These are phyloP conservation scores for Metschnikowia santaceciliae DNA, from an alignment of 805 yeast genomes.

Conservation along the genomic window DNA sequence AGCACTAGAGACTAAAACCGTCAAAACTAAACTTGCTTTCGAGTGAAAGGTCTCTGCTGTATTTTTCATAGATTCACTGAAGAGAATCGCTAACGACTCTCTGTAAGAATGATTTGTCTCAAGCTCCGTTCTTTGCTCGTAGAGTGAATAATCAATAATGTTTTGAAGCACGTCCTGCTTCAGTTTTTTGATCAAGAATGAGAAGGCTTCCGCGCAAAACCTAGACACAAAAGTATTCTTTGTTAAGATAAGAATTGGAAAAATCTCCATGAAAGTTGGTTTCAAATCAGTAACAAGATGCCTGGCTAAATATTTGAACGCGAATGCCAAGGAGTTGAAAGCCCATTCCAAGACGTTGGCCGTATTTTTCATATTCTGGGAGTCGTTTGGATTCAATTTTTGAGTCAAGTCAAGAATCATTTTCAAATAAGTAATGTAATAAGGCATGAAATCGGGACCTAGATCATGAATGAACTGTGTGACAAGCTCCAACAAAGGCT, in stretches of 20 bases:
- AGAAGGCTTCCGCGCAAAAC: slow-evolving; percentile 87
- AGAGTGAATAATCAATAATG: slow-evolving; percentile 44
- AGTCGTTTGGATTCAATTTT: slow-evolving; percentile 36
- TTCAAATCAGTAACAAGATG: slow-evolving; percentile 56
- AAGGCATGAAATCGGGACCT: slow-evolving; percentile 84
- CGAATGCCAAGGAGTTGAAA: slow-evolving; percentile 79
- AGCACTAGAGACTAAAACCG: slow-evolving; percentile 37
- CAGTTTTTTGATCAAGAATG: slow-evolving; percentile 75
- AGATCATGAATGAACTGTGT: slow-evolving; percentile 88
- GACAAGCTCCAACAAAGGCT: slow-evolving; percentile 72
- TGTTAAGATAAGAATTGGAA: slow-evolving; percentile 57
- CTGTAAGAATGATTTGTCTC: slow-evolving; percentile 46
- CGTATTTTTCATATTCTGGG: slow-evolving; percentile 52
- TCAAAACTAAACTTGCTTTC: slow-evolving; percentile 51
- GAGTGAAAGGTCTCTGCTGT: slow-evolving; percentile 75
- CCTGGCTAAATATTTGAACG: slow-evolving; percentile 81
- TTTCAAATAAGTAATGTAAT: slow-evolving; percentile 50
- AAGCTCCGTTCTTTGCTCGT: slow-evolving; percentile 26
- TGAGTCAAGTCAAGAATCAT: slow-evolving; percentile 47
- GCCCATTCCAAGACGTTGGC: slow-evolving; percentile 73
- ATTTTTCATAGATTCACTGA: slow-evolving; percentile 70
- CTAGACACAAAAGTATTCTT: slow-evolving; percentile 65
- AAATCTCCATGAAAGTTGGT: slow-evolving; percentile 63
- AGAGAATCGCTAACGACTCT: slow-evolving; percentile 55
- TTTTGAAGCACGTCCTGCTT: slow-evolving; percentile 41